phyloP scores from a whole-genome alignment of 345 rosid species.

The Eucalyptus sp. region DNA sequence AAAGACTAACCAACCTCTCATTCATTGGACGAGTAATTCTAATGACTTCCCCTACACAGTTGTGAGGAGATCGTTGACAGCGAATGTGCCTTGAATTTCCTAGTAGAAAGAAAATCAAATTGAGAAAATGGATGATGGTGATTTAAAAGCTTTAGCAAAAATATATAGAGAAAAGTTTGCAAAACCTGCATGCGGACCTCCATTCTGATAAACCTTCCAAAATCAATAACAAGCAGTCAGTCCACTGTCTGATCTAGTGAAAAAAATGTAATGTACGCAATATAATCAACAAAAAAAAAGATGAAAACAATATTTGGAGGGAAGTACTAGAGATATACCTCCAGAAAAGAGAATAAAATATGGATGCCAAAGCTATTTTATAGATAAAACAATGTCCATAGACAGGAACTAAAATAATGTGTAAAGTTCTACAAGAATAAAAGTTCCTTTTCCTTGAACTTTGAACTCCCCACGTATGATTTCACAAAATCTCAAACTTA shows the following conservation, averaged over 20 bases:
- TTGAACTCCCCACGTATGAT: not conserved
- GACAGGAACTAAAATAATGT: not conserved
- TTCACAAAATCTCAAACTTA: not conserved
- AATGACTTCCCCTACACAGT: conserved; percentile 72
- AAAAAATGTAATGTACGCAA: not conserved
- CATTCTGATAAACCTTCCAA: conserved; percentile 43
- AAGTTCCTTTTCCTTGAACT: not conserved
- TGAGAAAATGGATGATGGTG: not conserved
- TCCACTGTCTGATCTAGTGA: not conserved
- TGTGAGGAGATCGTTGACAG: conserved; percentile 7
- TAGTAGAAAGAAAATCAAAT: conserved; percentile 4
- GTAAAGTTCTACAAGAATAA: not conserved
- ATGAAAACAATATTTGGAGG: not conserved
- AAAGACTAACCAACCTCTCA: conserved; percentile 24
- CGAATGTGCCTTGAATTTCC: conserved; percentile 30
- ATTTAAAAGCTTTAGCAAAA: not conserved
- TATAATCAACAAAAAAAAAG: not conserved
- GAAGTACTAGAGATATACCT: not conserved
- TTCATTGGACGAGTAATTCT: conserved; percentile 29
- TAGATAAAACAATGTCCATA: not conserved
- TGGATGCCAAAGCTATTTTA: not conserved
- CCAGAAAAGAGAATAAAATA: not conserved
- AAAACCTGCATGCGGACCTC: conserved; percentile 45
- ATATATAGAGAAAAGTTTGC: conserved; percentile 1
- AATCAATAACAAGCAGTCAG: conserved; percentile 11